phyloP scores from a whole-genome alignment of 176 grass and related monocot genomes.

The Oryza glaberrima region DNA sequence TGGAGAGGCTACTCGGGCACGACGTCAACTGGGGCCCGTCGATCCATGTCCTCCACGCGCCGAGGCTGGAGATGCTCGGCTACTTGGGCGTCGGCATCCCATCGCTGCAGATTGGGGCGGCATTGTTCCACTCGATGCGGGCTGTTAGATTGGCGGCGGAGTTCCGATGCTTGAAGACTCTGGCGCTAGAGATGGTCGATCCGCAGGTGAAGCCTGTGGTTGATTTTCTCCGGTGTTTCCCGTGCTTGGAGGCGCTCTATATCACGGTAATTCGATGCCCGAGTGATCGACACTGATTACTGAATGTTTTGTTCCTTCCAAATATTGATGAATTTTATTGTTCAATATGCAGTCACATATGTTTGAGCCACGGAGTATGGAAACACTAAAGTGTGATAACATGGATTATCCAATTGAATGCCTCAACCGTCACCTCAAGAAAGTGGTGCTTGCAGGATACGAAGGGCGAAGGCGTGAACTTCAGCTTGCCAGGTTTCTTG shows the following conservation, averaged over 20 bases:
- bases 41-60: conserved; percentile 18
- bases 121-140: conserved; percentile 39
- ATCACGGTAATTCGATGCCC: conserved; percentile 36
- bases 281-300: neutral
- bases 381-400: neutral
- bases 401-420: conserved; percentile 34
- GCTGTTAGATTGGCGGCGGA: conserved; percentile 9
- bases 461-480: conserved; percentile 37
- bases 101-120: conserved; percentile 29
- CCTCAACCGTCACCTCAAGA: conserved; percentile 41
- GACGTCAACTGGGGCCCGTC: conserved; percentile 45
- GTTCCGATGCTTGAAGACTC: conserved; percentile 10
- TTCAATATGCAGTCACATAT: conserved; percentile 37
- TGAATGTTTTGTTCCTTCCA: neutral
- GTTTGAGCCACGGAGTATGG: conserved; percentile 32
- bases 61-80: conserved; percentile 40
- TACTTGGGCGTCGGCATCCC: conserved; percentile 37
- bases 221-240: conserved; percentile 45
- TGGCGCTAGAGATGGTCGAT: conserved; percentile 38
- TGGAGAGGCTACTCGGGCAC: conserved; percentile 51
- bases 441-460: conserved; percentile 40
- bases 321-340: neutral
- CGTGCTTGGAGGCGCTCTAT: conserved; percentile 38
- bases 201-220: conserved; percentile 36
- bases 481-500: conserved; percentile 39